Evolutionary conservation across 2,329 filamentous ascomycete genomes (phyloP), one percentile per base, ranked within the genome.

Genomic region (Colletotrichum sp.): DNA sequence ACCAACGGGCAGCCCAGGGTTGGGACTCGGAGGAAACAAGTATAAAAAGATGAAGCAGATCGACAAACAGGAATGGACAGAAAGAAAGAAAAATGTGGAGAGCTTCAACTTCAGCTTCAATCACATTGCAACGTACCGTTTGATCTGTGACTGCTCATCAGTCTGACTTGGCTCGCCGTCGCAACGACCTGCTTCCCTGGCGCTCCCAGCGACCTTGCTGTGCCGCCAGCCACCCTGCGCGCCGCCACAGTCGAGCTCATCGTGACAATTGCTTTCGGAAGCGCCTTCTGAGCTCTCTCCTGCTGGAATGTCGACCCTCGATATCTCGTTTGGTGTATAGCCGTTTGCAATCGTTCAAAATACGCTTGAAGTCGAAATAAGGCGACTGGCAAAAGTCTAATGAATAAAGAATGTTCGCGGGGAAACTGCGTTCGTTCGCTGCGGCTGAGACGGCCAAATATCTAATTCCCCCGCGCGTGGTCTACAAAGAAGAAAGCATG

Each of bases 171-270:
- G 63, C 69, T 64, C 52, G 34, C 27, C 59, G 34, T 27, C 30
- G 36, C 15, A 30, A 34, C 65, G 29, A 25, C 19, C 49, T 77
- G 74, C 25, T 34, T 64, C 59, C 62, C 69, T 25, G 34, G 44
- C 49, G 68, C 52, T 62, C 66, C 57, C 13, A 78, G 69, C 29
- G 65, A 67, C 39, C 63, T 75, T 25, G 71, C 61, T 30, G 69
- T 64, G 44, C 66, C 63, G 69, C 69, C 69, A 49, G 36, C 65
- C 29, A 49, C 39, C 36, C 74, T 52, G 27, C 57, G 30, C 34
- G 70, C 64, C 34, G 64, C 70, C 65, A 79, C 55, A 83, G 82
- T 70, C 82, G 80, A 59, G 80, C 78, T 69, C 79, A 63, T 71
- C 79, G 80, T 69, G 69, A 79, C 44, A 29, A 27, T 59, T 27